Evolutionary conservation across 495 filamentous ascomycete genomes (phyloP), one percentile per base, ranked within the genome.

Genomic region (Penicillium malachiteum): DNA sequence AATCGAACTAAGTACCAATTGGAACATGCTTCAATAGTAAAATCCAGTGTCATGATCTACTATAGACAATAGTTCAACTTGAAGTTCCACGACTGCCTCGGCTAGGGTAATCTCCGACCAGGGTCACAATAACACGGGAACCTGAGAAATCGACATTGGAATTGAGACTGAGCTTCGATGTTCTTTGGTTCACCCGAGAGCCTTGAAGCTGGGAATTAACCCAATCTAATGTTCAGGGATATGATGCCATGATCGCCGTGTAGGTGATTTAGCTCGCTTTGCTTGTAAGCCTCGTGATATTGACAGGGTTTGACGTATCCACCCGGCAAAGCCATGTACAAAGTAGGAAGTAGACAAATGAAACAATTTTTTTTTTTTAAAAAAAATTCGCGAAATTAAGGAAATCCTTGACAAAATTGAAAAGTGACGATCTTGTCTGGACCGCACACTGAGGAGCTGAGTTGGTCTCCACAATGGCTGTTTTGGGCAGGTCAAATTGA

Each of bases 241-340:
- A 49, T 49, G 46, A 49, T 49, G 46, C 35, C 48, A 40, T 52
- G 50, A 52, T 52, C 50, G 52, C 52, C 52, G 33, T 18, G 43
- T 54, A 54, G 43, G 7, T 31, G 43, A 5, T 41, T 41, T 58
- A 59, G 47, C 39, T 42, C 34, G 34, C 34, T 10, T 33, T 21
- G 16, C 44, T 31, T 9, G 16, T 26, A 8, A 39, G 45, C 41
- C 21, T 52, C 52, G 31, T 52, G 53, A 56, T 44, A 26, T 21
- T 33, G 26, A 31, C 18, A 52, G 45, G 54, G 32, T 55, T 42
- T 60, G 58, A 55, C 49, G 53, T 52, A 60, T 56, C 53, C 53
- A 52, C 52, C 48, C 17, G 45, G 14, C 14, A 21, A 37, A 26
- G 8, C 21, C 31, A 21, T 26, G 12, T 37, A 37, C 8, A 7